Conservation (phyloP, 2,329 filamentous ascomycete species). For the Curvularia sp. region DNA sequence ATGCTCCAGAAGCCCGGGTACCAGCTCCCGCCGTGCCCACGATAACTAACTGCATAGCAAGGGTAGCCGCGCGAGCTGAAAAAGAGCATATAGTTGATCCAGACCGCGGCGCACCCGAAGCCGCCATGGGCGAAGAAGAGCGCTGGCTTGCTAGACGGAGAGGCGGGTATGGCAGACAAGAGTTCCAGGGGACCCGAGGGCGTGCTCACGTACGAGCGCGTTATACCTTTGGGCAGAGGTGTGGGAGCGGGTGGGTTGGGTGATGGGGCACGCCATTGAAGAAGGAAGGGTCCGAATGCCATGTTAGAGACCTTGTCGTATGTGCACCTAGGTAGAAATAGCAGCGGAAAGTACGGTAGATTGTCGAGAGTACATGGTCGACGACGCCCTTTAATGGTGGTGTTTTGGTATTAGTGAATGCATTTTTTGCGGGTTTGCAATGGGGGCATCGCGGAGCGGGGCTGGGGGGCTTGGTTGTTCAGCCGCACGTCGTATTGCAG, state of each 20-base stretch:
- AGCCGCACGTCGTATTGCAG: constrained; percentile 17
- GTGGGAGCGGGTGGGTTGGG: constrained; percentile 33
- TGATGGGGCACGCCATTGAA: constrained; percentile 38
- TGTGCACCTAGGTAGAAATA: background rate
- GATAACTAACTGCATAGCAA: constrained; percentile 62
- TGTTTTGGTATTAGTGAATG: background rate
- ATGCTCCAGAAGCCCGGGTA: constrained; percentile 59
- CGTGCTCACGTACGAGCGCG: constrained; percentile 55
- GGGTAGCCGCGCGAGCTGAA: constrained; percentile 56
- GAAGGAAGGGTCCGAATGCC: constrained; percentile 40
- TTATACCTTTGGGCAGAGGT: constrained; percentile 54
- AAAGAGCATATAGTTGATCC: constrained; percentile 61
- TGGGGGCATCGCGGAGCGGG: constrained; percentile 12
- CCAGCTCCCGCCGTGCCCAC: constrained; percentile 63
- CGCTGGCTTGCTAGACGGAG: constrained; percentile 37
- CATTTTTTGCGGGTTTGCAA: constrained; percentile 3
- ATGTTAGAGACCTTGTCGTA: no score
- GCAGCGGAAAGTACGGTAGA: background rate
- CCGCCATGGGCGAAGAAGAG: constrained; percentile 64
- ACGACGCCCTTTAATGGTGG: background rate
- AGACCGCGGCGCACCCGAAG: constrained; percentile 62
- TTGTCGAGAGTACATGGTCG: background rate
- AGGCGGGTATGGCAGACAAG: constrained; percentile 52
- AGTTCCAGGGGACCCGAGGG: constrained; percentile 58
- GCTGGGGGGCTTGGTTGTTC: constrained; percentile 14